These are phyloP conservation scores for Pyrenopolyporus hunteri DNA, from an alignment of 495 filamentous ascomycete genomes.

Conservation along the genomic window DNA sequence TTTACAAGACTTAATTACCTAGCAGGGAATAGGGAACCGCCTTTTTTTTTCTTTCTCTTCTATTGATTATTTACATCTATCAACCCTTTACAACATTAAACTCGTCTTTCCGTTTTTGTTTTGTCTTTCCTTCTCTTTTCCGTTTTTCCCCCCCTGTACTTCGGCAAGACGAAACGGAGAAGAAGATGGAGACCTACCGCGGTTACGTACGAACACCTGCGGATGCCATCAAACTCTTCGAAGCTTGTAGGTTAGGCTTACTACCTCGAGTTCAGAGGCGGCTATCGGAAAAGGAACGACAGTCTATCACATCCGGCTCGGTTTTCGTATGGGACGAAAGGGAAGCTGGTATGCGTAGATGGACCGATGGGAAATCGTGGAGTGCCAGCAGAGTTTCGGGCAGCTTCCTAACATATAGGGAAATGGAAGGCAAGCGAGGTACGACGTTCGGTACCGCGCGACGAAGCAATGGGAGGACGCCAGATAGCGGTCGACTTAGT, in stretches of 20 bases:
- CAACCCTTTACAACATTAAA: neutral
- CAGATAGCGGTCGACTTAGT: constrained; percentile 76
- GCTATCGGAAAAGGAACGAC: constrained; percentile 95
- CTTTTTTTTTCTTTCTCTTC: constrained; percentile 1
- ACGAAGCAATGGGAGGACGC: constrained; percentile 71
- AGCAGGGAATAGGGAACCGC: constrained; percentile 14
- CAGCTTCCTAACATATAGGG: constrained; percentile 95
- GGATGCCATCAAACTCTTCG: constrained; percentile 96
- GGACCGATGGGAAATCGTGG: constrained; percentile 99
- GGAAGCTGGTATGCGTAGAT: constrained; percentile 96
- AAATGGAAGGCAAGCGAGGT: constrained; percentile 95
- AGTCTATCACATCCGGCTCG: constrained; percentile 91
- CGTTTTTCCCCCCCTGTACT: neutral
- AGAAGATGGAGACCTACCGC: constrained; percentile 91
- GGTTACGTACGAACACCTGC: constrained; percentile 89
- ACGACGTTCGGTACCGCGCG: constrained; percentile 61
- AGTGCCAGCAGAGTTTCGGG: constrained; percentile 96
- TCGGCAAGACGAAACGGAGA: constrained; percentile 1
- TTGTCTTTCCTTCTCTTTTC: neutral
- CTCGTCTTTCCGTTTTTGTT: no score
- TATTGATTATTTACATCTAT: constrained; percentile 9
- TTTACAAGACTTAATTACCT: constrained; percentile 33
- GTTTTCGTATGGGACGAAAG: constrained; percentile 99
- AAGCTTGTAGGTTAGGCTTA: constrained; percentile 89
- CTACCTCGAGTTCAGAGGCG: constrained; percentile 90